Evolutionary conservation across 208 protist species (phyloP).

Genomic region (Acanthamoeba royreba): DNA sequence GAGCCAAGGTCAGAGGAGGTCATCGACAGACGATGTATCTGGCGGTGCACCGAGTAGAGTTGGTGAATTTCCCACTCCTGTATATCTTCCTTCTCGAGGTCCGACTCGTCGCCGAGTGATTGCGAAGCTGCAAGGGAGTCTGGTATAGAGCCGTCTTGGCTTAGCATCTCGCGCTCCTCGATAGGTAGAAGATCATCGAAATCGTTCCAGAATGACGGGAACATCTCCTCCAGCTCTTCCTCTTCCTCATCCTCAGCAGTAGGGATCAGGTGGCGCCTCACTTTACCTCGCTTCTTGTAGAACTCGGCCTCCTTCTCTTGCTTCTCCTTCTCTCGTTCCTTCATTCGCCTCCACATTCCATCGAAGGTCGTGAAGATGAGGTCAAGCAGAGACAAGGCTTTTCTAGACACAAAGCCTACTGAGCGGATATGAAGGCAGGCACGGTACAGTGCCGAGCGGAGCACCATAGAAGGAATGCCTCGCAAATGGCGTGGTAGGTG

Average conservation of each 20-base stretch:
- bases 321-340: conserved; percentile 14
- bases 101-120: background rate
- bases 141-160: background rate
- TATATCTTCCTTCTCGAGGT: conserved; percentile 1
- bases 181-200: background rate
- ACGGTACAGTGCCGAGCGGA: background rate
- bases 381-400: background rate
- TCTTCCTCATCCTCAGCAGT: conserved; percentile 18
- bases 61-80: conserved; percentile 48
- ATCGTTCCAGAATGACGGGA: conserved; percentile 6
- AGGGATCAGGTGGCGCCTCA: background rate
- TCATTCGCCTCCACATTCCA: background rate
- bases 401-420: background rate
- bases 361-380: conserved; percentile 1
- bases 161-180: background rate
- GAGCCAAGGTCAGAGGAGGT: too few species aligned
- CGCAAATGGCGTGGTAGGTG: background rate
- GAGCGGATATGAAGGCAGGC: conserved; percentile 22
- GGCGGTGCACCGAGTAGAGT: background rate
- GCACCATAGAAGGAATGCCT: conserved; percentile 30
- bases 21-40: conserved; percentile 25
- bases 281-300: background rate
- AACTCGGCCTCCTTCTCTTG: conserved; percentile 46
- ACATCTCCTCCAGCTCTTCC: conserved; percentile 26
- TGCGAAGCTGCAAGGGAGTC: background rate